These are phyloP conservation scores for Tolypocladium paradoxum DNA, from an alignment of 2,329 filamentous ascomycete genomes.

Conservation along the genomic window DNA sequence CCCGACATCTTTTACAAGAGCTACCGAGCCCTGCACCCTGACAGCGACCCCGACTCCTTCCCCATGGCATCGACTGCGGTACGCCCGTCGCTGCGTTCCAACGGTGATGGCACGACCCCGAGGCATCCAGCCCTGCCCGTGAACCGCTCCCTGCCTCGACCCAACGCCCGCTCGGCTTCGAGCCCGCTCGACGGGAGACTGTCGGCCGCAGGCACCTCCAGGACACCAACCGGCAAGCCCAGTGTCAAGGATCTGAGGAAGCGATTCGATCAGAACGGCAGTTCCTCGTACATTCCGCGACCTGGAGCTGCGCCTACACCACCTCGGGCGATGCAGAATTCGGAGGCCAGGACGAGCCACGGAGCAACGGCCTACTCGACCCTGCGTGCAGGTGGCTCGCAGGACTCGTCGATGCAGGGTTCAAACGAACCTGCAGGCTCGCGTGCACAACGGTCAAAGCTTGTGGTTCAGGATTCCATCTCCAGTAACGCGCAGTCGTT, in stretches of 20 bases:
- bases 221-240: constrained; percentile 33
- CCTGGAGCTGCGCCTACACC: constrained; percentile 16
- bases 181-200: constrained; percentile 39
- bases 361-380: constrained; percentile 29
- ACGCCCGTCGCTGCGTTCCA: constrained; percentile 35
- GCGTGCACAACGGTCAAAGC: constrained; percentile 33
- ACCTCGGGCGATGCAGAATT: constrained; percentile 20
- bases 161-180: constrained; percentile 42
- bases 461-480: constrained; percentile 37
- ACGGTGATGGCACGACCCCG: constrained; percentile 37
- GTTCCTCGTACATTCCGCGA: constrained; percentile 21
- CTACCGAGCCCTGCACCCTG: constrained; percentile 29
- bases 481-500: constrained; percentile 48
- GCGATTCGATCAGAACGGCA: constrained; percentile 59
- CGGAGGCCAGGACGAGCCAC: constrained; percentile 19
- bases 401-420: constrained; percentile 5
- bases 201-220: constrained; percentile 16
- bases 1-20: constrained; percentile 47
- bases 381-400: constrained; percentile 17
- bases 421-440: constrained; percentile 12
- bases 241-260: constrained; percentile 74
- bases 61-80: constrained; percentile 27
- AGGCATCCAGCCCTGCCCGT: constrained; percentile 34
- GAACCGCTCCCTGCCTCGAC: constrained; percentile 28
- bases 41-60: constrained; percentile 21